These are phyloP conservation scores for Pythium biforme DNA, from an alignment of 352 stramenopile species.

Conservation along the genomic window DNA sequence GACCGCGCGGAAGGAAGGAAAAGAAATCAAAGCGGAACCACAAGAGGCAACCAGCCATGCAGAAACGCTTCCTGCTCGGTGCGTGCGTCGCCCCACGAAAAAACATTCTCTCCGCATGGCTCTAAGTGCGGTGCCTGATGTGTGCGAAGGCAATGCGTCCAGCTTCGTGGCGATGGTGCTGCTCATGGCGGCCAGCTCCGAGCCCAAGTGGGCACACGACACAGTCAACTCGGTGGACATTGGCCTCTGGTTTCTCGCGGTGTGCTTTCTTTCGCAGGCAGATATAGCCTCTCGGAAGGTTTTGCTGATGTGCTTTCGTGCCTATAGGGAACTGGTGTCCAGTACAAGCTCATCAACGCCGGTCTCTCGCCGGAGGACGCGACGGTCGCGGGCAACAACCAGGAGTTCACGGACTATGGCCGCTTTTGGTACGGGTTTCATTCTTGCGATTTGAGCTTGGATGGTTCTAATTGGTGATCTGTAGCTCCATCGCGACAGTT, in stretches of 20 bases:
- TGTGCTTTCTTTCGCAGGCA: conserved; percentile 21
- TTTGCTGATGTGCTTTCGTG: neutral
- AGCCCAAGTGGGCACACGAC: conserved; percentile 60
- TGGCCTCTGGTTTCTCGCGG: conserved; percentile 63
- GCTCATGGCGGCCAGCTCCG: conserved; percentile 42
- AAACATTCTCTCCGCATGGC: no score
- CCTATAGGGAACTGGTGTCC: conserved; percentile 55
- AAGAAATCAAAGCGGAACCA: neutral
- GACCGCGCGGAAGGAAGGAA: neutral
- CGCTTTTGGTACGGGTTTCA: conserved; percentile 21
- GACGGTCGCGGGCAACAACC: conserved; percentile 9
- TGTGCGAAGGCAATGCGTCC: conserved; percentile 39
- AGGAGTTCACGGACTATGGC: conserved; percentile 26
- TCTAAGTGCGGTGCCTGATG: neutral
- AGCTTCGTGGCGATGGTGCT: conserved; percentile 53
- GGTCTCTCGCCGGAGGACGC: conserved; percentile 33
- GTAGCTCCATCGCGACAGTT: conserved; percentile 20
- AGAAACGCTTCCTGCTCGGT: conserved; percentile 25
- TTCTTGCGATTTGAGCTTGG: neutral
- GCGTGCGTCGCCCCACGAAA: no score
- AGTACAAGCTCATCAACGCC: conserved; percentile 84
- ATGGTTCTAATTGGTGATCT: neutral
- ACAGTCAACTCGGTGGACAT: conserved; percentile 73
- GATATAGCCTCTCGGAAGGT: neutral
- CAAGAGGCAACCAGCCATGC: conserved; percentile 12